Base-by-base conservation (phyloP, 208 protist species). In the Acanthamoeba lenticulata region DNA sequence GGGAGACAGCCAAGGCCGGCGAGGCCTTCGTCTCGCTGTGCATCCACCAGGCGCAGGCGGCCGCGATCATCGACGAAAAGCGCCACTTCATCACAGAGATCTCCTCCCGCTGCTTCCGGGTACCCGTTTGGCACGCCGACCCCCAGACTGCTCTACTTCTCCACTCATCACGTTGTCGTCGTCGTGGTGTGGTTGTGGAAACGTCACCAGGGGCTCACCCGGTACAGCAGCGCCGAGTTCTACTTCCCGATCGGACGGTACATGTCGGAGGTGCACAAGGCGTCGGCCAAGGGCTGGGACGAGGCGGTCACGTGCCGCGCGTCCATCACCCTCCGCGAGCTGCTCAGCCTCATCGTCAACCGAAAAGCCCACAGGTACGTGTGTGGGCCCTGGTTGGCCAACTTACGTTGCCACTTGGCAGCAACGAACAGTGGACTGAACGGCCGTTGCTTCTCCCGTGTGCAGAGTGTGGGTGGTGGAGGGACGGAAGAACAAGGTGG, bases 381-480 rank as follows among this genome's bases (percentile, higher is more conserved):
- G n/a, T n/a, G n/a, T n/a, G n/a, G n/a, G n/a, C n/a, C n/a, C n/a
- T 57, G 45, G 36, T 45, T 7, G 6, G 7, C 77, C 24, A 34
- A 29, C n/a, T 44, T 29, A 79, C 36, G 13, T 15, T 79, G 15
- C 36, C 32, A 79, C 24, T n/a, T 65, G 21, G 57, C n/a, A n/a
- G n/a, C n/a, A n/a, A n/a, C n/a, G n/a, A n/a, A n/a, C 24, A 24
- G 24, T 65, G 57, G 19, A n/a, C 21, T 24, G 24, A 65, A 65
- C 24, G n/a, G n/a, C n/a, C n/a, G n/a, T n/a, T n/a, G 19, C 49
- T 57, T 57, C 49, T 57, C 19, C 9, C 13, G 13, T 57, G 62
- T 40, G 19, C 38, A 90, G 83, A 90, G 83, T 90, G 55, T 90
- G 83, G 83, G 83, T 90, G 13, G 83, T 90, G 1, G 83, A 90